Conservation (phyloP, 768 basidiomycete genomes). For the Pisolithus microcarpus region DNA sequence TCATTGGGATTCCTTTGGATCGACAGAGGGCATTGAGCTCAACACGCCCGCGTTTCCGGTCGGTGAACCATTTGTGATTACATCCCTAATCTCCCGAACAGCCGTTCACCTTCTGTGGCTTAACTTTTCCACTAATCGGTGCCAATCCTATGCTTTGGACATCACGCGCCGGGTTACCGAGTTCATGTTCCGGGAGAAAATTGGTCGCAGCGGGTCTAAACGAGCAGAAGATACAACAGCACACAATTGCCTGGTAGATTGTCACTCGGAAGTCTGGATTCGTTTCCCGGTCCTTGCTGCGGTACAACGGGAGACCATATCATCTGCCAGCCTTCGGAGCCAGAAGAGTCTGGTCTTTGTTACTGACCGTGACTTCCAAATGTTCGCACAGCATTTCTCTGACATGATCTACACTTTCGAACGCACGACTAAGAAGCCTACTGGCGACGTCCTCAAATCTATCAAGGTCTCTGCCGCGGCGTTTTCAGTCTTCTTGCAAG, state of each 20-base stretch:
- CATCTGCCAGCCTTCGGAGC: slow-evolving; percentile 21
- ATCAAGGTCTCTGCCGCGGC: slow-evolving; percentile 25
- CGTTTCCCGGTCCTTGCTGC: slow-evolving; percentile 48
- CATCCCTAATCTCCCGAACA: slow-evolving; percentile 36
- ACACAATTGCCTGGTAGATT: slow-evolving; percentile 44
- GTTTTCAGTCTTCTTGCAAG: slow-evolving; percentile 16
- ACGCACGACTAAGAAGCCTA: slow-evolving; percentile 41
- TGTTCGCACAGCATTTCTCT: slow-evolving; percentile 34
- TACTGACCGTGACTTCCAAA: slow-evolving; percentile 24
- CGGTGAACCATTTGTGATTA: slow-evolving; percentile 25
- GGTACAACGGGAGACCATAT: slow-evolving; percentile 34
- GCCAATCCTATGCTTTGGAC: slow-evolving; percentile 37
- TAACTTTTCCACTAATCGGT: slow-evolving; percentile 20
- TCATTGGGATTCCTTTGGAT: slow-evolving; percentile 50
- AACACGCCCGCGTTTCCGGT: slow-evolving; percentile 20
- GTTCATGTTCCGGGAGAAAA: slow-evolving; percentile 44
- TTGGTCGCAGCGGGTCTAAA: slow-evolving; percentile 9
- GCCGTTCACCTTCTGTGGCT: slow-evolving; percentile 38
- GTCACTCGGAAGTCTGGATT: slow-evolving; percentile 46
- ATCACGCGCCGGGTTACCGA: slow-evolving; percentile 48
- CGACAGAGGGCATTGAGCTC: slow-evolving; percentile 33
- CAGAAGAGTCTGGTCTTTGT: slow-evolving; percentile 34
- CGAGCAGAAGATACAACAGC: slow-evolving; percentile 13
- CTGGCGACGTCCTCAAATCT: slow-evolving; percentile 31
- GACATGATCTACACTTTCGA: slow-evolving; percentile 39